phyloP scores from a whole-genome alignment of 2,329 filamentous ascomycete species.

The Trichoderma sp. region DNA sequence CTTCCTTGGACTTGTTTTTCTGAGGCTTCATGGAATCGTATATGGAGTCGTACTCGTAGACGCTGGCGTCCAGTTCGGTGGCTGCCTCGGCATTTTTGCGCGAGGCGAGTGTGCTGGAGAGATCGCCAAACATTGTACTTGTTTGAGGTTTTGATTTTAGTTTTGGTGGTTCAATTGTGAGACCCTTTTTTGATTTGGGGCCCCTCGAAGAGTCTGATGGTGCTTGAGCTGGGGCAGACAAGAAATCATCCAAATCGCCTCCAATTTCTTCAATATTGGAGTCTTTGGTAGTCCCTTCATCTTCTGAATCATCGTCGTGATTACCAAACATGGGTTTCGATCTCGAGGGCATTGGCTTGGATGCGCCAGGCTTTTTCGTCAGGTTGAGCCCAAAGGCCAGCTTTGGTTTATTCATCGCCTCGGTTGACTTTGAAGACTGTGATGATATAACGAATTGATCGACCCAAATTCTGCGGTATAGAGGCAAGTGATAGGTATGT shows the following conservation, averaged over 20 bases:
- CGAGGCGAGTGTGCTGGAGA: conserved; percentile 63
- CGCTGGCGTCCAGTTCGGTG: conserved; percentile 64
- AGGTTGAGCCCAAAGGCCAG: conserved; percentile 58
- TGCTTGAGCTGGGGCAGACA: conserved; percentile 21
- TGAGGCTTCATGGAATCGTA: conserved; percentile 74
- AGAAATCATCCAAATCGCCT: conserved; percentile 57
- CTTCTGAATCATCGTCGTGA: conserved; percentile 54
- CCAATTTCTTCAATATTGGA: conserved; percentile 59
- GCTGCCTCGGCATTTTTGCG: conserved; percentile 64
- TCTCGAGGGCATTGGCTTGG: conserved; percentile 50
- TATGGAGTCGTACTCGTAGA: conserved; percentile 83
- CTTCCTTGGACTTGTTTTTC: conserved; percentile 54
- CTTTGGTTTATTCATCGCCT: conserved; percentile 47
- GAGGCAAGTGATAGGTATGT: background rate
- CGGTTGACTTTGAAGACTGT: background rate
- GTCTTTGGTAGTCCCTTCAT: conserved; percentile 40
- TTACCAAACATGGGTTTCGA: conserved; percentile 55
- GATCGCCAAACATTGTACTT: conserved; percentile 58
- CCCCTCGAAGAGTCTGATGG: conserved; percentile 32
- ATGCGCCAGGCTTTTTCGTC: conserved; percentile 53
- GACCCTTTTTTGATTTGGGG: conserved; percentile 34
- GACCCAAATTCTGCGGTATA: background rate
- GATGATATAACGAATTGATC: background rate
- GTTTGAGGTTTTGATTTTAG: conserved; percentile 43
- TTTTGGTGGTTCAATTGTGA: conserved; percentile 42